Conservation (phyloP, 202 grass and related monocot species). For the Setaria italica region DNA sequence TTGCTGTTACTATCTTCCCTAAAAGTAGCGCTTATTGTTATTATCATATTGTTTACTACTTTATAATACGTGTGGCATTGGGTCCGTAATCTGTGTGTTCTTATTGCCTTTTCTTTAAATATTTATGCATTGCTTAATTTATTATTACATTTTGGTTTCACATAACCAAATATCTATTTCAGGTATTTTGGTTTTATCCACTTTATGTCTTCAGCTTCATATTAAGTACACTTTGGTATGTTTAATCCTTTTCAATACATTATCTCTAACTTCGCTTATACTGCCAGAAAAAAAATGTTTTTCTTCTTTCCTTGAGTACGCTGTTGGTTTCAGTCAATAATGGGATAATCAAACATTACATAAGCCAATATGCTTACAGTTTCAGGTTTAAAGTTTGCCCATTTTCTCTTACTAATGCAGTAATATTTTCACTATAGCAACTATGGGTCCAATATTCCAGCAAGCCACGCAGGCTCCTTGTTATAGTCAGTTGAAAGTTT, state of each 20-base stretch:
- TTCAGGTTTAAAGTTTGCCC: constrained; percentile 27
- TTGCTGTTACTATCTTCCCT: constrained; percentile 14
- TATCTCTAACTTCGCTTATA: constrained; percentile 30
- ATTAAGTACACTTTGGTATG: constrained; percentile 88
- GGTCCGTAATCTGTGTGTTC: constrained; percentile 4
- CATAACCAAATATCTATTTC: constrained; percentile 48
- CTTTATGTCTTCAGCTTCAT: constrained; percentile 96
- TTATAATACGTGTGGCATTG: not conserved
- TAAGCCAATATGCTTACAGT: not conserved
- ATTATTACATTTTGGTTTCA: constrained; percentile 39
- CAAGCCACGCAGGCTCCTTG: constrained; percentile 14
- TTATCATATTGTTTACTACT: constrained; percentile 28
- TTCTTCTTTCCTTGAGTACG: constrained; percentile 18
- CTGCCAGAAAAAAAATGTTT: constrained; percentile 14
- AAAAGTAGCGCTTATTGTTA: not conserved
- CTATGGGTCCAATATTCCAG: constrained; percentile 25
- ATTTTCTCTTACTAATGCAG: constrained; percentile 4
- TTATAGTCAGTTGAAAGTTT: constrained; percentile 20
- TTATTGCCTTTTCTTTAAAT: constrained; percentile 18
- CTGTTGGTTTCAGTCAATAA: constrained; percentile 28
- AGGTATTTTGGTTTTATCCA: constrained; percentile 98
- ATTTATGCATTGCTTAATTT: constrained; percentile 5
- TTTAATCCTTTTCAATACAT: constrained; percentile 30
- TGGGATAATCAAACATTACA: constrained; percentile 8
- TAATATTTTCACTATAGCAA: constrained; percentile 26